These are phyloP conservation scores for Ceratocystis smalleyi DNA, from an alignment of 2,329 filamentous ascomycete genomes.

Conservation along the genomic window DNA sequence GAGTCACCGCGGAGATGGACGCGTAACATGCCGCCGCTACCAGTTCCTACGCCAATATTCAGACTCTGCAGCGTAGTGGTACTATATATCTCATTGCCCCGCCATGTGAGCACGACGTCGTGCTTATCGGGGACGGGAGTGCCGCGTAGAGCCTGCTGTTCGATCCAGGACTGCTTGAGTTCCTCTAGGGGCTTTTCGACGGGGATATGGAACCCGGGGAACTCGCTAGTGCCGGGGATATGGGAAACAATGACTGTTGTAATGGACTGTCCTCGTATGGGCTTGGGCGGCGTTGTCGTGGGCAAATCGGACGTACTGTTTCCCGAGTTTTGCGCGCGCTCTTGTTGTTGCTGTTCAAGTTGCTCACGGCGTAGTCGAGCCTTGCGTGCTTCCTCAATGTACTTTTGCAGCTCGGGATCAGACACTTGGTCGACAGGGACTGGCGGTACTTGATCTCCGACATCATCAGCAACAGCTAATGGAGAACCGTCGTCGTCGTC, in stretches of 20 bases:
- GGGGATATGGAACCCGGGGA: conserved; percentile 8
- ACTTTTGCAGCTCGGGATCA: conserved; percentile 32
- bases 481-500: conserved; percentile 13
- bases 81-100: conserved; percentile 54
- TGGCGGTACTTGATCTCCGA: background rate
- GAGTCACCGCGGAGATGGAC: conserved; percentile 26
- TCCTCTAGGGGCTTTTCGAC: conserved; percentile 10
- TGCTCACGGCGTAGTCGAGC: background rate
- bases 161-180: conserved; percentile 55
- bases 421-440: conserved; percentile 18
- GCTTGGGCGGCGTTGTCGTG: background rate
- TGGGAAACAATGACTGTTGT: conserved; percentile 31
- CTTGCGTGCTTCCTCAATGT: conserved; percentile 30
- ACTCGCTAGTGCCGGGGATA: conserved; percentile 37
- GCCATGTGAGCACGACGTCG: conserved; percentile 65
- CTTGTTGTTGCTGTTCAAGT: background rate
- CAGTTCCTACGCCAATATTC: conserved; percentile 35
- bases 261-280: background rate
- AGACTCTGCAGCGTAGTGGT: conserved; percentile 57
- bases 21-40: conserved; percentile 22
- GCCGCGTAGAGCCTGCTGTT: conserved; percentile 37
- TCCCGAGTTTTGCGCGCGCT: background rate
- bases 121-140: conserved; percentile 30
- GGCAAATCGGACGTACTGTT: background rate
- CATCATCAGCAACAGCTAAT: background rate